These are phyloP conservation scores for Setomelanomma holmii DNA, from an alignment of 2,329 filamentous ascomycete genomes.

Conservation along the genomic window DNA sequence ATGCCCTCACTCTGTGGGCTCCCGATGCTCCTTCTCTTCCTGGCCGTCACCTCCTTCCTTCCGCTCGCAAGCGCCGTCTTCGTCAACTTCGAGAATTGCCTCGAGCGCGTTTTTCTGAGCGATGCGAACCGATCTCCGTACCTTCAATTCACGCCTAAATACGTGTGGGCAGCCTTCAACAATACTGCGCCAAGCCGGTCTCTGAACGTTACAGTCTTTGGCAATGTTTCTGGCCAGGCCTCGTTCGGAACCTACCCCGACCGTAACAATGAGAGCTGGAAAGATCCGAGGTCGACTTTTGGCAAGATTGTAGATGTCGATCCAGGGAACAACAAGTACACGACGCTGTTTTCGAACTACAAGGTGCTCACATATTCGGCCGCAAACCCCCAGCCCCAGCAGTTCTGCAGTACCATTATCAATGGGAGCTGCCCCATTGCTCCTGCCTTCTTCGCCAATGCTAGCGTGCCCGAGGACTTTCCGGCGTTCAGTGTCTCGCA, in stretches of 20 bases:
- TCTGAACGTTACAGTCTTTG: constrained; percentile 82
- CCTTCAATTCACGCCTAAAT: constrained; percentile 81
- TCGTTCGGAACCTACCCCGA: constrained; percentile 64
- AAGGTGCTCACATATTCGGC: constrained; percentile 80
- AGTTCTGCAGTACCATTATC: constrained; percentile 70
- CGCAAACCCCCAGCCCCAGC: constrained; percentile 57
- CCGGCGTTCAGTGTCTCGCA: constrained; percentile 77
- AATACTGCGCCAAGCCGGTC: constrained; percentile 65
- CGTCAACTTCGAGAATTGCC: constrained; percentile 84
- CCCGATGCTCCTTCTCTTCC: constrained; percentile 31
- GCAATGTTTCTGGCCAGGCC: constrained; percentile 83
- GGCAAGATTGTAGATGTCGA: constrained; percentile 80
- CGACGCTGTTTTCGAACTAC: constrained; percentile 75
- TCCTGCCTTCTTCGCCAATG: constrained; percentile 71
- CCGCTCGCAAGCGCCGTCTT: constrained; percentile 58
- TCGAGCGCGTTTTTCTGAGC: constrained; percentile 63
- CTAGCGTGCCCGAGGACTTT: constrained; percentile 61
- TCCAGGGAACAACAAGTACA: constrained; percentile 65
- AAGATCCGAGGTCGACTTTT: constrained; percentile 63
- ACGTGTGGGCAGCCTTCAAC: constrained; percentile 77
- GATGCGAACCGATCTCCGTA: constrained; percentile 63
- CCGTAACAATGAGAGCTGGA: constrained; percentile 62
- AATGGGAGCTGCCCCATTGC: constrained; percentile 70
- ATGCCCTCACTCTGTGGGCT: constrained; percentile 11
- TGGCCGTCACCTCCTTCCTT: constrained; percentile 32